Evolutionary conservation across 2,329 filamentous ascomycete species (phyloP).

Genomic region (Aspergillus brasiliensis): DNA sequence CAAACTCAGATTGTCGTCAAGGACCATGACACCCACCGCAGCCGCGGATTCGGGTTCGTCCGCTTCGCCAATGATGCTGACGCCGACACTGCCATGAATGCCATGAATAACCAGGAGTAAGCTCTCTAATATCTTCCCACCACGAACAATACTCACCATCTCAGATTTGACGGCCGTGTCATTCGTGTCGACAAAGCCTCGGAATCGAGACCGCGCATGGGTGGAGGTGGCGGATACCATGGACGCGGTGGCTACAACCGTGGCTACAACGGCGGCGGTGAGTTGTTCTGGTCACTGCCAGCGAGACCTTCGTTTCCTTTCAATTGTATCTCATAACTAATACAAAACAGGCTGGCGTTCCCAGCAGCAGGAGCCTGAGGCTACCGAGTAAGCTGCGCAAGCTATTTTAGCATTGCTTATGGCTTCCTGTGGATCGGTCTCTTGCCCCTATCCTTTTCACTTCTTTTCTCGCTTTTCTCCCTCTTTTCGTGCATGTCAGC

Average conservation of each 20-base stretch:
- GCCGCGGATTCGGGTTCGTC: constrained; percentile 96
- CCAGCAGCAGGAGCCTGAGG: constrained; percentile 19
- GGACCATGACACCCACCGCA: constrained; percentile 93
- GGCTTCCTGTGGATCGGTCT: not conserved
- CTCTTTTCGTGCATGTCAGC: not conserved
- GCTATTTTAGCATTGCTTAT: not conserved
- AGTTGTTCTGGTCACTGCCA: not conserved
- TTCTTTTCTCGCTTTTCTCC: not conserved
- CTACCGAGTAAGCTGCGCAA: not conserved
- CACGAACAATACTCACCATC: constrained; percentile 8
- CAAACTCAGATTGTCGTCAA: constrained; percentile 83
- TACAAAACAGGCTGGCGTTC: constrained; percentile 22
- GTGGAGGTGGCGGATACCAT: constrained; percentile 40
- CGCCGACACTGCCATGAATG: constrained; percentile 45
- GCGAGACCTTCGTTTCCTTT: not conserved
- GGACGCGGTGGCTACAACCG: constrained; percentile 50
- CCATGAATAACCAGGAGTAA: constrained; percentile 67
- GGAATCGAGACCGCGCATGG: constrained; percentile 49
- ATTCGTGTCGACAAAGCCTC: constrained; percentile 97
- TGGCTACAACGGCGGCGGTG: constrained; percentile 21
- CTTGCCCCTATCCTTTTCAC: not conserved
- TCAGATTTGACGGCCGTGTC: constrained; percentile 86
- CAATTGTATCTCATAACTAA: not conserved
- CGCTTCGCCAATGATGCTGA: constrained; percentile 65
- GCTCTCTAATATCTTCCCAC: constrained; percentile 12